Conservation (phyloP, 345 rosid genomes). For the Syzygium aromaticum region DNA sequence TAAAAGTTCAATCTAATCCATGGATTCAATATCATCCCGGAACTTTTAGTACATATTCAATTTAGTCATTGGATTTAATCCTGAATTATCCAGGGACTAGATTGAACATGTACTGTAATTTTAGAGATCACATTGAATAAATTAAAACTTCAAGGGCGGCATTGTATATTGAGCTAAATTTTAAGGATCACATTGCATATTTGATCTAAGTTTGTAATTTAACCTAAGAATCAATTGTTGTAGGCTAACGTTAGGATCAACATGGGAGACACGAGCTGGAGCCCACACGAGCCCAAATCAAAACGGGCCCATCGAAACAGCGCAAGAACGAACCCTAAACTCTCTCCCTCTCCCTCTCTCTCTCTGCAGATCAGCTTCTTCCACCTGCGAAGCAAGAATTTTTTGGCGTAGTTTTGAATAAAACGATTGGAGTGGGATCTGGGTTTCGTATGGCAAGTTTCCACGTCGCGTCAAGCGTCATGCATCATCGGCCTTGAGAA, state of each 20-base stretch:
- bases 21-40: no score
- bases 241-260: background rate
- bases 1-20: no score
- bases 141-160: no score
- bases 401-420: background rate
- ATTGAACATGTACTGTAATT: no score
- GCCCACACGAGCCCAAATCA: background rate
- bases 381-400: background rate
- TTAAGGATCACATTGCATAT: no score
- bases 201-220: no score
- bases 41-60: no score
- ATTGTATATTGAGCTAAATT: no score
- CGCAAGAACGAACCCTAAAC: background rate
- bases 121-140: no score
- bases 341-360: background rate
- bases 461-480: background rate
- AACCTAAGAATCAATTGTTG: background rate
- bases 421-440: background rate
- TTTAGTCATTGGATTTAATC: no score
- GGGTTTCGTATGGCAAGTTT: background rate
- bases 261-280: background rate
- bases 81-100: no score
- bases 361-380: background rate
- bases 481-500: background rate
- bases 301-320: background rate